Conservation (phyloP, 495 filamentous ascomycete species). For the Astrothelium macrocarpum region DNA sequence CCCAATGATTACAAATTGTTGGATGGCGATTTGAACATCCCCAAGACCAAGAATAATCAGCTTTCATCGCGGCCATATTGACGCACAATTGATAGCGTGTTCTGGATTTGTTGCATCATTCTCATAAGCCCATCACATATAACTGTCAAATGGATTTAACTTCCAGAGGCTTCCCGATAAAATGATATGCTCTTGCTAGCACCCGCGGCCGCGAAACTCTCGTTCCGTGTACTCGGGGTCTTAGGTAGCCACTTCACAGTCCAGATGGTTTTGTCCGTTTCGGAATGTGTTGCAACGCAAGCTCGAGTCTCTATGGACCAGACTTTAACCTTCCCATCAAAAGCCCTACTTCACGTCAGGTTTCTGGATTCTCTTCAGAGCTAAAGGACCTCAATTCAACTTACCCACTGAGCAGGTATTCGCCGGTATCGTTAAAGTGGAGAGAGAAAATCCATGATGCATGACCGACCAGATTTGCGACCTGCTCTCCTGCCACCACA, state of each 20-base stretch:
- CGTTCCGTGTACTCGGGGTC: slow-evolving; percentile 48
- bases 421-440: slow-evolving; percentile 89
- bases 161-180: slow-evolving; percentile 67
- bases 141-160: slow-evolving; percentile 9
- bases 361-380: not conserved
- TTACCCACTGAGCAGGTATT: slow-evolving; percentile 63
- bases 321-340: slow-evolving; percentile 89
- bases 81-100: too few relatives aligned
- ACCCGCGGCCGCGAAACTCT: slow-evolving; percentile 80
- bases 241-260: slow-evolving; percentile 82
- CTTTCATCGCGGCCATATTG: too few relatives aligned
- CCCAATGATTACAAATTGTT: too few relatives aligned
- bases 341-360: slow-evolving; percentile 38
- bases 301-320: slow-evolving; percentile 75
- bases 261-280: slow-evolving; percentile 82
- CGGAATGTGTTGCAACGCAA: slow-evolving; percentile 89
- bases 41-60: too few relatives aligned
- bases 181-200: slow-evolving; percentile 72
- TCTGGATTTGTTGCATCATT: too few relatives aligned
- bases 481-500: slow-evolving; percentile 81
- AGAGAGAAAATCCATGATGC: slow-evolving; percentile 79
- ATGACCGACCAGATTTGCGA: slow-evolving; percentile 72
- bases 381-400: not conserved
- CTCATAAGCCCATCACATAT: too few relatives aligned
- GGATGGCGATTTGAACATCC: too few relatives aligned